phyloP scores from a whole-genome alignment of 257 asterid species.

The Osmanthus fragrans region DNA sequence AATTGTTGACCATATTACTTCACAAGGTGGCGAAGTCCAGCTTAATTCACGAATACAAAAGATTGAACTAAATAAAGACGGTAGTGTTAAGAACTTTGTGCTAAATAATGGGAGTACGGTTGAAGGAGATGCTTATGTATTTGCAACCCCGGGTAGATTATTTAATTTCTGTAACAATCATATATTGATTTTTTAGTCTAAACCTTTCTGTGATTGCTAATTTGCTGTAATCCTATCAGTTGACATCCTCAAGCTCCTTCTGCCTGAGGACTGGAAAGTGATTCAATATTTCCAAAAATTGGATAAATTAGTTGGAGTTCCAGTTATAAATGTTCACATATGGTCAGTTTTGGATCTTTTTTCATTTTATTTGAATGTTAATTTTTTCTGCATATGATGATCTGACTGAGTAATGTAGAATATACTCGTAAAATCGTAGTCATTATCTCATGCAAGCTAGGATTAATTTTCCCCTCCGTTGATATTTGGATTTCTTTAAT shows the following conservation, averaged over 20 bases:
- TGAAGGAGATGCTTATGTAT: constrained; percentile 83
- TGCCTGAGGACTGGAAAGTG: constrained; percentile 57
- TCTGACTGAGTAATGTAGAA: background rate
- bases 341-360: constrained; percentile 37
- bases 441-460: background rate
- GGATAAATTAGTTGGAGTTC: constrained; percentile 56
- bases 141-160: constrained; percentile 83
- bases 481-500: background rate
- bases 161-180: constrained; percentile 13
- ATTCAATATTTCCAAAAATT: constrained; percentile 45
- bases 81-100: constrained; percentile 61
- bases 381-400: background rate
- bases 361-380: background rate
- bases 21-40: constrained; percentile 78
- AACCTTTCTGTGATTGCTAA: constrained; percentile 18
- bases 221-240: constrained; percentile 28
- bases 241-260: constrained; percentile 51
- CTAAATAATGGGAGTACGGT: constrained; percentile 62
- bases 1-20: constrained; percentile 69
- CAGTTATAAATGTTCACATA: constrained; percentile 56
- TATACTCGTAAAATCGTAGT: background rate
- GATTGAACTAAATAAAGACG: constrained; percentile 74
- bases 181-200: background rate
- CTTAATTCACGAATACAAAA: constrained; percentile 78
- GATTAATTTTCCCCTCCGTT: background rate